These are phyloP conservation scores for Wallacemonas collosoma DNA, from an alignment of 208 protist genomes.

Conservation along the genomic window DNA sequence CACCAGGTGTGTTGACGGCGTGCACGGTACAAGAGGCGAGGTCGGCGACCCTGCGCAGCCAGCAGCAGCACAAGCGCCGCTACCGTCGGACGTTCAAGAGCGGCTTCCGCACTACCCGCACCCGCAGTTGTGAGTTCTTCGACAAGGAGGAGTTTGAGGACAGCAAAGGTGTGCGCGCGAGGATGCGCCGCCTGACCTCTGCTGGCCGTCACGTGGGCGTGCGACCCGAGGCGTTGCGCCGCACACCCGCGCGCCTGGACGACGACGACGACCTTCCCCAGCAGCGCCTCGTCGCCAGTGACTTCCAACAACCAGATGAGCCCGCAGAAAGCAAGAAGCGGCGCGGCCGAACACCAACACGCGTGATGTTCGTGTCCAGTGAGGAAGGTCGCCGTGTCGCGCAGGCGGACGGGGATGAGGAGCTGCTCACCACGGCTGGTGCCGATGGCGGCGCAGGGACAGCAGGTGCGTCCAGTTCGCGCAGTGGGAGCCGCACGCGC, in stretches of 20 bases:
- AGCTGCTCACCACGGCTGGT: background rate
- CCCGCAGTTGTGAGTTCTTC: slow-evolving; percentile 27
- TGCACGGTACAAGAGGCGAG: slow-evolving; percentile 31
- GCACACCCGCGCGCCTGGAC: slow-evolving; percentile 9
- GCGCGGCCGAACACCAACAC: background rate
- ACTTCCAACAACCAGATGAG: background rate
- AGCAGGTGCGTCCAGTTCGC: too few relatives aligned
- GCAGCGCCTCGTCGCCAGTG: slow-evolving; percentile 5
- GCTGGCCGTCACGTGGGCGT: slow-evolving; percentile 42
- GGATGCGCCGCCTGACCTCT: slow-evolving; percentile 33
- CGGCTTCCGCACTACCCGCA: slow-evolving; percentile 6
- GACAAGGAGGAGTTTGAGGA: slow-evolving; percentile 37
- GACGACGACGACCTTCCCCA: slow-evolving; percentile 23
- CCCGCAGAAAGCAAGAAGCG: slow-evolving; percentile 3
- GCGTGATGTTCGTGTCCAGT: background rate
- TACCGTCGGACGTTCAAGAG: slow-evolving; percentile 11
- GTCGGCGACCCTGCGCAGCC: slow-evolving; percentile 14
- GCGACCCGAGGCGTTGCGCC: slow-evolving; percentile 20
- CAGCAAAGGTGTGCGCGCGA: slow-evolving; percentile 17
- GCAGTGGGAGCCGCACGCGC: background rate
- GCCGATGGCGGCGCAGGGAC: background rate
- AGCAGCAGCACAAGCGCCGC: slow-evolving; percentile 6
- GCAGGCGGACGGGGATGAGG: background rate
- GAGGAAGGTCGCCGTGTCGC: background rate
- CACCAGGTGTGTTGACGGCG: slow-evolving; percentile 35